Percentiles rank a stretch among this genome's conserved stretches.
Evolutionary conservation across 2,329 filamentous ascomycete genomes (phyloP).

Genomic region (Alternaria tenuissima): DNA sequence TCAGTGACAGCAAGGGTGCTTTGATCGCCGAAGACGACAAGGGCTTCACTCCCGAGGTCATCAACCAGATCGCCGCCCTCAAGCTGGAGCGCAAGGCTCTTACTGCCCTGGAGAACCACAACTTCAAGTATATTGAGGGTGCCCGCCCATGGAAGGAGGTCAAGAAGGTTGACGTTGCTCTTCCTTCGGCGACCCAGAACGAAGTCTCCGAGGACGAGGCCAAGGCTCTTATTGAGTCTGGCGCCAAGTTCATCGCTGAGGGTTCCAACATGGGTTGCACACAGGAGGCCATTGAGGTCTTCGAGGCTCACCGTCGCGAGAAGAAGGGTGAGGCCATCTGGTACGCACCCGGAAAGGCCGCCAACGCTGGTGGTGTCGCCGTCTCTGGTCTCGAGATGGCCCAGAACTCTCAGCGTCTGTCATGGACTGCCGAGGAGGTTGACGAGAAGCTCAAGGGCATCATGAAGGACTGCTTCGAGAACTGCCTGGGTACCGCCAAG

Average conservation of each 20-base stretch:
- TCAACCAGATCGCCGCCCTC: conserved; percentile 79
- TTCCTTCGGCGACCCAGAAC: conserved; percentile 96
- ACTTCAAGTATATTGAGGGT: conserved; percentile 86
- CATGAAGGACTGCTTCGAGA: conserved; percentile 93
- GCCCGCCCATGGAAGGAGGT: conserved; percentile 92
- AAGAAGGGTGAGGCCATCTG: conserved; percentile 80
- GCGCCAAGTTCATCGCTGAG: conserved; percentile 88
- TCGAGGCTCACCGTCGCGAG: conserved; percentile 77
- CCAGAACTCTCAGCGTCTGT: conserved; percentile 89
- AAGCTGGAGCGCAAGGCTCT: conserved; percentile 89
- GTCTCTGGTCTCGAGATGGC: conserved; percentile 99
- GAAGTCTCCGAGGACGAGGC: conserved; percentile 95
- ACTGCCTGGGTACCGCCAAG: conserved; percentile 87
- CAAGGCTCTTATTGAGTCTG: conserved; percentile 76
- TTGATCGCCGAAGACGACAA: conserved; percentile 76
- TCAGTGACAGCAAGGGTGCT: conserved; percentile 90
- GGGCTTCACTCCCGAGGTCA: conserved; percentile 79
- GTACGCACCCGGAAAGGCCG: conserved; percentile 95
- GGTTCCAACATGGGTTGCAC: conserved; percentile 99
- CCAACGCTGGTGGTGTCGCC: conserved; percentile 96
- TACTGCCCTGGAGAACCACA: conserved; percentile 72
- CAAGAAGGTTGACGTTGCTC: conserved; percentile 86
- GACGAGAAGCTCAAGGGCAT: conserved; percentile 90
- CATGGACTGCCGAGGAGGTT: conserved; percentile 89
- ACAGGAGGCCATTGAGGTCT: conserved; percentile 90